Percentiles rank a stretch among this genome's conserved stretches.
These are phyloP conservation scores for Candida insectorum DNA, from an alignment of 805 yeast genomes.

Conservation along the genomic window DNA sequence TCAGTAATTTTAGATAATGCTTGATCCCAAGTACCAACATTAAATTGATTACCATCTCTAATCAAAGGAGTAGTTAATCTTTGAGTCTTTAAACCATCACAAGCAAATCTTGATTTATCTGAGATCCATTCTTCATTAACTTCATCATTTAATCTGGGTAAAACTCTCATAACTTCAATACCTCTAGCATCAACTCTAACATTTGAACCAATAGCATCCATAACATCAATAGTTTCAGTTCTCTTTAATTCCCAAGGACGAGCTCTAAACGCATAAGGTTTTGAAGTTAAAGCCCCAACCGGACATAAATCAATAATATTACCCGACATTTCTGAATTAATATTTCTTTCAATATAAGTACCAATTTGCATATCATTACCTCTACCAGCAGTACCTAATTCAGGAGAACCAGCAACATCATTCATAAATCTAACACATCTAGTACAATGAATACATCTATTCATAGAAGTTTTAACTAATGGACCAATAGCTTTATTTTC, in stretches of 20 bases:
- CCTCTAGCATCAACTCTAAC: constrained; percentile 86
- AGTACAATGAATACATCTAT: constrained; percentile 89
- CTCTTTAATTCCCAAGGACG: constrained; percentile 92
- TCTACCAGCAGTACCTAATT: constrained; percentile 84
- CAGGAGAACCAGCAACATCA: constrained; percentile 91
- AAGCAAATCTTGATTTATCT: constrained; percentile 82
- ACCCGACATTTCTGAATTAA: constrained; percentile 82
- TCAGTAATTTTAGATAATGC: constrained; percentile 69
- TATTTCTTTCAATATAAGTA: constrained; percentile 79
- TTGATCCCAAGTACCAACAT: constrained; percentile 82
- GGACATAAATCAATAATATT: constrained; percentile 87
- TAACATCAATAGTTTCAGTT: constrained; percentile 81
- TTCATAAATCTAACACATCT: constrained; percentile 87
- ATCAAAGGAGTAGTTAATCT: constrained; percentile 79
- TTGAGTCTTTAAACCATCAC: constrained; percentile 83
- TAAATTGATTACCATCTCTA: constrained; percentile 65
- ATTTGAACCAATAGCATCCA: constrained; percentile 80
- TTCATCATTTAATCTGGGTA: constrained; percentile 83
- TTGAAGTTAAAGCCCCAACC: constrained; percentile 86
- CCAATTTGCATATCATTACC: constrained; percentile 93
- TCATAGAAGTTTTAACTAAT: constrained; percentile 84
- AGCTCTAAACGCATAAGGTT: constrained; percentile 89
- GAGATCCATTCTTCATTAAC: constrained; percentile 90
- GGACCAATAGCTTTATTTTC: constrained; percentile 92
- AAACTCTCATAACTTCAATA: constrained; percentile 79